Conservation (phyloP, 805 yeast species). For the Lipomyces mesembrius region DNA sequence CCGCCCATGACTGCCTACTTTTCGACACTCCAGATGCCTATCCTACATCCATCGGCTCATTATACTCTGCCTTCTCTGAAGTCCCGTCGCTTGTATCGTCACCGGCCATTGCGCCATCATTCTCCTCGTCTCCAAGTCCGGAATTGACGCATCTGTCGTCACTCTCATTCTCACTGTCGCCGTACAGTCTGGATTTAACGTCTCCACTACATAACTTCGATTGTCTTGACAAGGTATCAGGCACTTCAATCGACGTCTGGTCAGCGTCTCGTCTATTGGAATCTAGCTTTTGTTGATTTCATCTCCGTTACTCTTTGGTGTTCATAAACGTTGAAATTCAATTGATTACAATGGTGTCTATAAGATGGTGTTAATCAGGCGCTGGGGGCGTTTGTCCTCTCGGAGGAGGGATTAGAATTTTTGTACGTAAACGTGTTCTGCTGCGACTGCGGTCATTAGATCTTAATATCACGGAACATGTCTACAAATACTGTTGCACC, state of each 20-base stretch:
- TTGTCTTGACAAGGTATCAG: neutral
- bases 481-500: too few species aligned
- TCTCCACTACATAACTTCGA: neutral
- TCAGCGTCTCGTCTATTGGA: neutral
- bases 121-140: neutral
- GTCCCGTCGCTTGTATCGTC: neutral
- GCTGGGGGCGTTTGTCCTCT: neutral
- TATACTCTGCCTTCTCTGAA: neutral
- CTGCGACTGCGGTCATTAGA: neutral
- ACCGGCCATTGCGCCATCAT: neutral
- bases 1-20: neutral
- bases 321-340: neutral
- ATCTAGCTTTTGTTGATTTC: neutral
- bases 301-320: neutral
- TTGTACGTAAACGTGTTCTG: too few species aligned
- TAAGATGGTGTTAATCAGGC: neutral
- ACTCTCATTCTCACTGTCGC: neutral
- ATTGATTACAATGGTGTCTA: too few species aligned
- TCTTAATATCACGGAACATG: too few species aligned
- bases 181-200: neutral
- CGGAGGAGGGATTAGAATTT: neutral
- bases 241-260: neutral
- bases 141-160: neutral
- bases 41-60: neutral
- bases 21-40: neutral